Evolutionary conservation across 768 basidiomycete species (phyloP), one percentile per base, ranked within the genome.

Genomic region (Kwoniella heveanensis): DNA sequence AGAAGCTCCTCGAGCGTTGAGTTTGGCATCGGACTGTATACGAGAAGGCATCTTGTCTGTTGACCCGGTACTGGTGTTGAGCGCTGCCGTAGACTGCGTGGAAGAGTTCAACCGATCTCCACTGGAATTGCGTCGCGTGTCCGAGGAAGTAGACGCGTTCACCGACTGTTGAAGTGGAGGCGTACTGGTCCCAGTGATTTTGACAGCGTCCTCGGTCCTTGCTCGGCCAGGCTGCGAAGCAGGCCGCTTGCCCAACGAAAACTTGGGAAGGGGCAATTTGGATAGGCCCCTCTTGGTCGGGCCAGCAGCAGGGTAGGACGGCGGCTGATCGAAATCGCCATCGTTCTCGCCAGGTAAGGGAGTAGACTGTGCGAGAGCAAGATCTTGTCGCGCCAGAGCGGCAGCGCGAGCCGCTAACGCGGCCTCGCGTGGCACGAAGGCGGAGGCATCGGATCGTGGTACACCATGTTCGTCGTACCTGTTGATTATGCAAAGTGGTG

Each of bases 391-490:
- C 13, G 69, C 69, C 4, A 71, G 15, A 19, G 72, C 72, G 15
- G 72, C 72, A 44, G 70, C 37, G 6, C 69, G 63, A 19, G 72
- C 72, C 19, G 72, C 72, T 5, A 70, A 46, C 48, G 62, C 65
- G 7, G 71, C 71, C 62, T 77, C 76, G 30, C 79, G 77, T 27
- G 80, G 79, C 64, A 81, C 81, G 73, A 79, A 85, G 57, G 73
- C 81, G 22, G 80, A 83, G 66, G 83, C 72, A 76, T 85, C 68
- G 19, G 72, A 73, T 36, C 68, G 65, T 13, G 73, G 71, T 3
- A 65, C 75, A 46, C 89, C 90, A 78, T 90, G 86, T 12, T 85
- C 84, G 73, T 92, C 91, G 39, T 73, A 73, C 56, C 69, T 70
- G 54, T 10, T 13, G 54, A 4, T 25, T 5, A 7, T 24, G 12